Evolutionary conservation across 768 basidiomycete genomes (phyloP).

Genomic region (Rhodocollybia butyracea): DNA sequence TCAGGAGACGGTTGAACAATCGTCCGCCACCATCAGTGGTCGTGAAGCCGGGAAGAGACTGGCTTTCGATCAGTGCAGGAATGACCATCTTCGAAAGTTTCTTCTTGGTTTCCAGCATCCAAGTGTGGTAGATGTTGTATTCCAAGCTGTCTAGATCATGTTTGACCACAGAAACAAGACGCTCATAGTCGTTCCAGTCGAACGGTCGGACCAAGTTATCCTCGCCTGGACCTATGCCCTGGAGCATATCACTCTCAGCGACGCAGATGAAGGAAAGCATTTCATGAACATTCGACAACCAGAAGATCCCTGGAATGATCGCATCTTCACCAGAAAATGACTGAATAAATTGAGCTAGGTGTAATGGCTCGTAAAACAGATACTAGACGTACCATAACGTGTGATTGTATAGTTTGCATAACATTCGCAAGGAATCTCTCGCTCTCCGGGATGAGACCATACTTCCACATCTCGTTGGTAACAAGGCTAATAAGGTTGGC

Average conservation of each 20-base stretch:
- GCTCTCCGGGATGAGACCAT: slow-evolving; percentile 93
- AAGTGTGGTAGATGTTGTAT: slow-evolving; percentile 99
- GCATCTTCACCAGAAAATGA: slow-evolving; percentile 93
- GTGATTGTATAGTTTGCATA: slow-evolving; percentile 96
- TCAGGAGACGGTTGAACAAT: slow-evolving; percentile 90
- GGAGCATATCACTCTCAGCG: slow-evolving; percentile 97
- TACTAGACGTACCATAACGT: slow-evolving; percentile 83
- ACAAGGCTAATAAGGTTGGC: slow-evolving; percentile 96
- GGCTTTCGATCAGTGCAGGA: slow-evolving; percentile 96
- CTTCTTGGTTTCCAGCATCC: slow-evolving; percentile 99
- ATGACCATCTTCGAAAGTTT: slow-evolving; percentile 96
- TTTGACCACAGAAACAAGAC: slow-evolving; percentile 95
- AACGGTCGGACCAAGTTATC: slow-evolving; percentile 89
- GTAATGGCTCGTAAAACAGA: neutral
- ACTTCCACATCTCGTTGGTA: slow-evolving; percentile 99
- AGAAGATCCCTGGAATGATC: slow-evolving; percentile 95
- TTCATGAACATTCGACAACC: slow-evolving; percentile 99
- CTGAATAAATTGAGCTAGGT: slow-evolving; percentile 32
- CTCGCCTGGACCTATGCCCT: slow-evolving; percentile 95
- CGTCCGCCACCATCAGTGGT: slow-evolving; percentile 92
- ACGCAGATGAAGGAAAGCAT: slow-evolving; percentile 98
- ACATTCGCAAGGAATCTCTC: slow-evolving; percentile 98
- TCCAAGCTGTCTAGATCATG: slow-evolving; percentile 97
- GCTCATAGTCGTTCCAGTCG: slow-evolving; percentile 96
- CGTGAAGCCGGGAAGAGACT: slow-evolving; percentile 96